Conservation (phyloP, 805 yeast species). For the Yarrowia keelungensis region DNA sequence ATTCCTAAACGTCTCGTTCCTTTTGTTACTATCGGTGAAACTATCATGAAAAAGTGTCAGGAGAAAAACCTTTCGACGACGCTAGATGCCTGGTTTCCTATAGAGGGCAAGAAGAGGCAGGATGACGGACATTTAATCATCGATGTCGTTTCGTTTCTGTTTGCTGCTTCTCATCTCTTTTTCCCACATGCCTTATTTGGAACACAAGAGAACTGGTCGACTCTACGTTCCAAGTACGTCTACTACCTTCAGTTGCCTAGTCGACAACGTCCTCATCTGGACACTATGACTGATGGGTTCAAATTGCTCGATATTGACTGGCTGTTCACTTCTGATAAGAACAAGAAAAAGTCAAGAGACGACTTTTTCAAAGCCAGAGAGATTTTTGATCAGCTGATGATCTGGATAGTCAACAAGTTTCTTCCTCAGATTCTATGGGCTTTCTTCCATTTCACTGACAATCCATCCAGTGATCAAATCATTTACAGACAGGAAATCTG, state of each 20-base stretch:
- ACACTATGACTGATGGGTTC: neutral
- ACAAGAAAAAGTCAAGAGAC: slow-evolving; percentile 2
- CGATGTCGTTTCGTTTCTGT: slow-evolving; percentile 6
- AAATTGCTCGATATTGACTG: slow-evolving; percentile 5
- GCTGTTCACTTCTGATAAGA: neutral
- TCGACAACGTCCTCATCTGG: neutral
- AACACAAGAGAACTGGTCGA: neutral
- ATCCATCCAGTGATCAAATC: neutral
- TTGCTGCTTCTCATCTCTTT: neutral
- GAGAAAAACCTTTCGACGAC: neutral
- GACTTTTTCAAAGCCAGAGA: slow-evolving; percentile 9
- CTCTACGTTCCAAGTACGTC: neutral
- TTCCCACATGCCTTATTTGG: slow-evolving; percentile 3
- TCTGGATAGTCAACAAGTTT: slow-evolving; percentile 5
- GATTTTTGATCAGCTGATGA: neutral
- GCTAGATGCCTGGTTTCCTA: slow-evolving; percentile 18
- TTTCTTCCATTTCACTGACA: slow-evolving; percentile 18
- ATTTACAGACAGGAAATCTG: slow-evolving; percentile 2
- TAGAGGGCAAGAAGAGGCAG: neutral
- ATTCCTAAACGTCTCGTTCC: slow-evolving; percentile 3
- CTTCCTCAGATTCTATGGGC: neutral
- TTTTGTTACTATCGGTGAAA: neutral
- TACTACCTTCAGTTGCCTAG: slow-evolving; percentile 3
- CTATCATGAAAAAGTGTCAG: neutral
- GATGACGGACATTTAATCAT: neutral